Evolutionary conservation across 768 basidiomycete species (phyloP).

Genomic region (Phaffia tasmanica): DNA sequence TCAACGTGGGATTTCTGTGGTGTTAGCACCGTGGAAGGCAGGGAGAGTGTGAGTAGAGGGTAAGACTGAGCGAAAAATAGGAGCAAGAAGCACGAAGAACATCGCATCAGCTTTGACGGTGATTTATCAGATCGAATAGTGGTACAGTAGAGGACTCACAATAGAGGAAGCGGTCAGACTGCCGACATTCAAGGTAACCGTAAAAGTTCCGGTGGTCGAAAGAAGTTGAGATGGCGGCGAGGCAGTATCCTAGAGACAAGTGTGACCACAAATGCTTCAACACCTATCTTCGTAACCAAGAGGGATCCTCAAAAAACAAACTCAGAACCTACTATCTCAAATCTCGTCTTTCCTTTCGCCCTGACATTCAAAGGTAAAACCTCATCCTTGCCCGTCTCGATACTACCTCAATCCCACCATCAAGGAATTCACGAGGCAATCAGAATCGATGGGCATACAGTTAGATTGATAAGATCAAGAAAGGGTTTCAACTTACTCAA

Average conservation of each 20-base stretch:
- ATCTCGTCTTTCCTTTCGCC: constrained; percentile 19
- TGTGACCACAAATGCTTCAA: not conserved
- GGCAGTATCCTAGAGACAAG: constrained; percentile 22
- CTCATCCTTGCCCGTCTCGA: constrained; percentile 18
- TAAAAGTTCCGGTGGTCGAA: constrained; percentile 16
- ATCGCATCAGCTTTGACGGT: not conserved
- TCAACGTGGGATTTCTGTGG: not conserved
- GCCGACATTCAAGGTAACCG: constrained; percentile 21
- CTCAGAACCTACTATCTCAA: constrained; percentile 13
- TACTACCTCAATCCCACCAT: constrained; percentile 3
- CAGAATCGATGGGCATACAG: not conserved
- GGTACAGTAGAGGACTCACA: constrained; percentile 3
- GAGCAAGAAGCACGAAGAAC: not conserved
- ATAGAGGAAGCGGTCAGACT: constrained; percentile 14
- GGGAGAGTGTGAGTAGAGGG: constrained; percentile 20
- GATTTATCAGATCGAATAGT: not conserved
- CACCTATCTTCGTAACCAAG: not conserved
- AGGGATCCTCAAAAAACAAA: not conserved
- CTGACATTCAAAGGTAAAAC: constrained; percentile 22
- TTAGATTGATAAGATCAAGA: too few relatives aligned
- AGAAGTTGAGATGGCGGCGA: constrained; percentile 14
- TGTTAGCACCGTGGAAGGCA: constrained; percentile 8
- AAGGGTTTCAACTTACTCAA: constrained; percentile 11
- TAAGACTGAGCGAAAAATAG: constrained; percentile 8
- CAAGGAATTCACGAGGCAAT: not conserved